Evolutionary conservation across 2,329 filamentous ascomycete species (phyloP).

Genomic region (Aspergillus thermomutatus): DNA sequence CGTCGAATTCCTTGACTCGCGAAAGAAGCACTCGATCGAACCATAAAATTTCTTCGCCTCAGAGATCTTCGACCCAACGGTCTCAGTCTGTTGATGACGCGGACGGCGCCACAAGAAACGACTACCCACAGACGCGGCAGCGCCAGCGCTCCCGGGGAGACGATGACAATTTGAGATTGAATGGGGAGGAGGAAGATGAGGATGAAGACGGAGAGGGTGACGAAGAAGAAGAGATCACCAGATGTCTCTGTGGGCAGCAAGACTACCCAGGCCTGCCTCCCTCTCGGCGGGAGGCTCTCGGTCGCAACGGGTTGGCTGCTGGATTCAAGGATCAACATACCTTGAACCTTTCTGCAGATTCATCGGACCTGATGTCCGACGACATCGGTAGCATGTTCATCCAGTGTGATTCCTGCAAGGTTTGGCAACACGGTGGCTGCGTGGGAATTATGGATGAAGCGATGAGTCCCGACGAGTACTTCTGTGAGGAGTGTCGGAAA

Average conservation of each 20-base stretch:
- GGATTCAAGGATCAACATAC: slow-evolving; percentile 55
- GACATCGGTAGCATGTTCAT: slow-evolving; percentile 95
- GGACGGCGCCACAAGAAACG: slow-evolving; percentile 50
- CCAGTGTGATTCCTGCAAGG: slow-evolving; percentile 95
- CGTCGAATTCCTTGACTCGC: slow-evolving; percentile 67
- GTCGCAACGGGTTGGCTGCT: slow-evolving; percentile 54
- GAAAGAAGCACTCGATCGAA: slow-evolving; percentile 72
- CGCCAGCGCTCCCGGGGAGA: slow-evolving; percentile 72
- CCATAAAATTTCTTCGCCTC: slow-evolving; percentile 68
- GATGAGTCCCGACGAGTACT: slow-evolving; percentile 93
- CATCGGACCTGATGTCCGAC: slow-evolving; percentile 64
- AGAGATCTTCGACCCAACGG: slow-evolving; percentile 65
- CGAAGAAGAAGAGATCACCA: slow-evolving; percentile 88
- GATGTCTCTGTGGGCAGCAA: slow-evolving; percentile 90
- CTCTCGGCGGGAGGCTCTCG: slow-evolving; percentile 54
- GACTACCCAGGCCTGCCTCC: slow-evolving; percentile 82
- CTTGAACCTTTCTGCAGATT: slow-evolving; percentile 57
- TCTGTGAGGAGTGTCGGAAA: slow-evolving; percentile 90
- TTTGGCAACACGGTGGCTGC: slow-evolving; percentile 98
- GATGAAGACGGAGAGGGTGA: slow-evolving; percentile 64
- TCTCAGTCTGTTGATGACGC: slow-evolving; percentile 55
- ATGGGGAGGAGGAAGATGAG: slow-evolving; percentile 46
- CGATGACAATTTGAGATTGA: slow-evolving; percentile 50
- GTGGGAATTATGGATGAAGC: slow-evolving; percentile 95
- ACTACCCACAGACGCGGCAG: slow-evolving; percentile 68